Base-by-base conservation (phyloP, 2,329 filamentous ascomycete genomes). In the Botrytis pseudocinerea region DNA sequence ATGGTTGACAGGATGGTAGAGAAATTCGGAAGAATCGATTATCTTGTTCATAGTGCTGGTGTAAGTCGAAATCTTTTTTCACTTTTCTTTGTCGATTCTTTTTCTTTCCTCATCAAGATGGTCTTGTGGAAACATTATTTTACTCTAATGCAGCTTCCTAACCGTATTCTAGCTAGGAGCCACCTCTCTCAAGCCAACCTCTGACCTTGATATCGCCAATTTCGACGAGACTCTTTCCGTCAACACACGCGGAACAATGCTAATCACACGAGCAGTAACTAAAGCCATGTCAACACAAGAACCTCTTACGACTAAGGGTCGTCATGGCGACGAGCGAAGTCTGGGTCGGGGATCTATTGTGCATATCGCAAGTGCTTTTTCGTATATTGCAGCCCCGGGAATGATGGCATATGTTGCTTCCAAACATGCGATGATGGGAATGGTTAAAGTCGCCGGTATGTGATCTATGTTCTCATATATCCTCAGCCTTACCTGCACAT, bases 1-100 rank as follows among this genome's bases (percentile, higher is more conserved):
- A 68, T 68, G 64, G 46, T 54, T 68, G 64, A 54, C 40, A 38
- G 3, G 18, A 68, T 42, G 35, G 46, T 68, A 3, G 38, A 68
- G 28, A 12, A 54, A 54, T 66, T 25, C 8, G 64, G 64, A 40
- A n/a, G 46, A 35, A 54, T 54, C 20, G 46, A 68, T 40, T 68
- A 54, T 32, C 9, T 48, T 68, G 10, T 68, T 54, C 28, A 68
- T 38, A 51, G 64, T 40, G 46, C 64, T 22, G 44, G 44, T 1
- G 64, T 54, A 40, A 68, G 46, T 68, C 28, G 6, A n/a, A 6
- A 18, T 22, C 12, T 32, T n/a, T 59, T 18, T 10, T 9, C 22
- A 22, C 22, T 48, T 20, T 25, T n/a, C 46, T 25, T 14, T 59
- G 9, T 4, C 20, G 9, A 22, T 48, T 48, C 6, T 25, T n/a